These are phyloP conservation scores for Angomonas desouzai DNA, from an alignment of 208 protist genomes.

Conservation along the genomic window DNA sequence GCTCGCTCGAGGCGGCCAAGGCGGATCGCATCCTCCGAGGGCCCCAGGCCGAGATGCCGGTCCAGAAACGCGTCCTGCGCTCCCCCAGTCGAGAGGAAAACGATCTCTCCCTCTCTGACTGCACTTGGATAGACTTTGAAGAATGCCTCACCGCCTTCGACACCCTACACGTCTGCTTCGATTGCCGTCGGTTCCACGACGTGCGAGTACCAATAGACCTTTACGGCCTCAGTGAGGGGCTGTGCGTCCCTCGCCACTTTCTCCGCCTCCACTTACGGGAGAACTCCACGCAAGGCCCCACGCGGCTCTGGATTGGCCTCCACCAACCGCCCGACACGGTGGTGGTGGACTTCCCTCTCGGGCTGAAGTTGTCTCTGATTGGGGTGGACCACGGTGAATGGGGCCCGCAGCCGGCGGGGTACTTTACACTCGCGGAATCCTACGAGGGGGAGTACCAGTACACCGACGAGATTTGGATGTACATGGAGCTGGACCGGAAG, in stretches of 20 bases:
- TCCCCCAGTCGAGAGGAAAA: slow-evolving; percentile 15
- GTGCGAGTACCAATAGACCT: slow-evolving; percentile 41
- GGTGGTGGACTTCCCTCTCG: slow-evolving; percentile 9
- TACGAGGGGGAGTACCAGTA: slow-evolving; percentile 41
- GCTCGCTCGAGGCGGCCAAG: slow-evolving; percentile 9
- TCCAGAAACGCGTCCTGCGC: slow-evolving; percentile 3
- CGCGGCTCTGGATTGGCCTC: slow-evolving; percentile 62
- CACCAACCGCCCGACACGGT: slow-evolving; percentile 32
- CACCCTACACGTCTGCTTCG: slow-evolving; percentile 53
- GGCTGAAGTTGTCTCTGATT: slow-evolving; percentile 43
- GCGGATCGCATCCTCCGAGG: not conserved
- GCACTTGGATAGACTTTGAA: slow-evolving; percentile 40
- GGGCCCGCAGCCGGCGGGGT: slow-evolving; percentile 12
- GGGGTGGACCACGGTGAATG: slow-evolving; percentile 20
- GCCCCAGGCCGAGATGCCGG: not conserved
- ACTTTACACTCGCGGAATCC: slow-evolving; percentile 49
- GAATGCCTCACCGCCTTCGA: slow-evolving; percentile 39
- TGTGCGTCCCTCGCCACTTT: slow-evolving; percentile 28
- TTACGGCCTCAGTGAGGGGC: slow-evolving; percentile 6
- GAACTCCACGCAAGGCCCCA: not conserved
- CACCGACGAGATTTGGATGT: slow-evolving; percentile 65
- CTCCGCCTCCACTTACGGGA: slow-evolving; percentile 24
- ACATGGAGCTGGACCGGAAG: slow-evolving; percentile 42
- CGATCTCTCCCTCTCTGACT: slow-evolving; percentile 13
- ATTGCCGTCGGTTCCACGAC: slow-evolving; percentile 62